Base-by-base conservation (phyloP, 176 grass and related monocot species). In the Otatea glauca region DNA sequence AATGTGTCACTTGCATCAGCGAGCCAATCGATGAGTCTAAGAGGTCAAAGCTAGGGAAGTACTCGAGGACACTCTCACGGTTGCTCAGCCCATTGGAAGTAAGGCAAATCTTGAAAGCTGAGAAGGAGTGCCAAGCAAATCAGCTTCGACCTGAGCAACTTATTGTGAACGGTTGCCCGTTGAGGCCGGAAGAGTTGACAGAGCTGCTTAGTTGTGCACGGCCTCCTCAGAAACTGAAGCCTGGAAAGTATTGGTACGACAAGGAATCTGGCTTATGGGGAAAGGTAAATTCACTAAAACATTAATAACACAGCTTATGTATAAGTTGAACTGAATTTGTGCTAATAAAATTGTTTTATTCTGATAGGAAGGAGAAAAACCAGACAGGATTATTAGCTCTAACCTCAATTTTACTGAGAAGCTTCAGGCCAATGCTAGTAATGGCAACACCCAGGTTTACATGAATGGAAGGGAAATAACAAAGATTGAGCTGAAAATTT, bases 201-300 rank as follows among this genome's bases (percentile, higher is more conserved):
- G 93, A 98, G 2, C 76, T 98, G 89, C 83, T 98, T 25, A 97
- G 92, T 69, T 97, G 95, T 16, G 49, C 78, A 3, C 84, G 86
- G 39, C 90, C 95, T 42, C 95, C 95, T 43, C 90, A 89, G 53
- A 97, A 94, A 21, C 88, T 97, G 51, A 97, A 94, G 66, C 95
- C 95, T 44, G 95, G 95, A 16, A 92, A 81, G 14, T 97, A 97
- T 75, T 97, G 95, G 95, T 97, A 97, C 41, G 95, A 97, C 71
- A 97, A 97, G 75, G 95, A 97, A 88, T 94, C 92, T 0, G 95
- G 95, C 18, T 79, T 98, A 68, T 98, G 96, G 93, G 96, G 96
- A 88, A 95, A 95, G 87, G 96, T 87, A 87, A 89, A 85, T 78
- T 53, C 17, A 51, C 18, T 42, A 51, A 25, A 39, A 24, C 9